A percentile compares a stretch with the other conserved stretches of the same genome.
These are phyloP conservation scores for Mycena haematopus DNA, from an alignment of 768 basidiomycete genomes.

Conservation along the genomic window DNA sequence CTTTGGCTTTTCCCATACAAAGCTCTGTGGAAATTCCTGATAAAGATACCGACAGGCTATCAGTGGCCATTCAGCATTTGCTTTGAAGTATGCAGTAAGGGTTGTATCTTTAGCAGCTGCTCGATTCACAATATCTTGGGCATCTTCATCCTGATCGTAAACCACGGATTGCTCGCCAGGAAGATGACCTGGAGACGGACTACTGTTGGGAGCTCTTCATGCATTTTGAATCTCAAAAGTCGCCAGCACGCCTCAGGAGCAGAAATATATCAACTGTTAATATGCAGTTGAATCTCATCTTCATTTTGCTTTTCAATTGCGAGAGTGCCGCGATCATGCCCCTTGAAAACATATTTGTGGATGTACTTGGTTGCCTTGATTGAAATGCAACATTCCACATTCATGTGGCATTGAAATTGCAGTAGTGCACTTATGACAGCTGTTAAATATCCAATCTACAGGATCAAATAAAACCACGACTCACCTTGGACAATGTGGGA, in stretches of 20 bases:
- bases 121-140: conserved; percentile 17
- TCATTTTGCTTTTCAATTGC: conserved; percentile 1
- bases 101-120: conserved; percentile 17
- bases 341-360: neutral
- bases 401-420: neutral
- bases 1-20: conserved; percentile 29
- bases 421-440: neutral
- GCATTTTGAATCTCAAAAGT: neutral
- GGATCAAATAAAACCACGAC: conserved; percentile 22
- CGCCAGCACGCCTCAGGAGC: neutral
- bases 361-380: neutral
- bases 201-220: neutral
- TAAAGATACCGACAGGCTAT: conserved; percentile 29
- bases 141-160: conserved; percentile 33
- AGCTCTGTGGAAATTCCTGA: conserved; percentile 35
- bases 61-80: conserved; percentile 24
- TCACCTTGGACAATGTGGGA: conserved; percentile 42
- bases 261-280: neutral
- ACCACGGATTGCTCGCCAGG: conserved; percentile 38
- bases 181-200: conserved; percentile 42
- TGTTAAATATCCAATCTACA: neutral
- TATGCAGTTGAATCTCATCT: conserved; percentile 30
- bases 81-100: conserved; percentile 32
- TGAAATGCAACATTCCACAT: neutral
- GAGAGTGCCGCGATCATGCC: conserved; percentile 5